Conservation (phyloP, 495 filamentous ascomycete species). For the Aspergillus haitiensis region DNA sequence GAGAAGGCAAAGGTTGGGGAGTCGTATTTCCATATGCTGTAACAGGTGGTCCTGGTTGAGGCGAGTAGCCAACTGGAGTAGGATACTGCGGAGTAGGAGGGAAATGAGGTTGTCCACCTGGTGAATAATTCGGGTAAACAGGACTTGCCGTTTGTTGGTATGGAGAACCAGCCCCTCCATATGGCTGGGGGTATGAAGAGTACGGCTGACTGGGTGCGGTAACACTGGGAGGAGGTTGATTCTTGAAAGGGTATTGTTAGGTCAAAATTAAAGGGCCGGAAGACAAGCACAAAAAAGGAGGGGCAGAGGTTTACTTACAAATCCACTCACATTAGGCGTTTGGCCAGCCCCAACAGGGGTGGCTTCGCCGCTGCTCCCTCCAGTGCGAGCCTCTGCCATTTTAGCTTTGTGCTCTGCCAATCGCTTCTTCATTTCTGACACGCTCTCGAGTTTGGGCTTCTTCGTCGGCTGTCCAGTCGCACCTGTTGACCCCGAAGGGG, state of each 20-base stretch:
- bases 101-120: conserved; percentile 34
- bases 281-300: neutral
- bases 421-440: conserved; percentile 78
- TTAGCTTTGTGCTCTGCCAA: conserved; percentile 77
- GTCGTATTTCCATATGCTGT: conserved; percentile 34
- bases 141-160: conserved; percentile 47
- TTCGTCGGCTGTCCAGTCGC: conserved; percentile 60
- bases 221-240: conserved; percentile 31
- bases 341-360: conserved; percentile 58
- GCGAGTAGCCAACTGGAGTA: conserved; percentile 42
- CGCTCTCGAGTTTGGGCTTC: conserved; percentile 75
- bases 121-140: conserved; percentile 41
- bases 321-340: conserved; percentile 54
- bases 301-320: conserved; percentile 44
- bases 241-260: conserved; percentile 26
- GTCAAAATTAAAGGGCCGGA: conserved; percentile 5
- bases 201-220: conserved; percentile 30
- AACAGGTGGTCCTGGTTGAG: conserved; percentile 34
- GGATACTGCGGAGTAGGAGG: conserved; percentile 37
- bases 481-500: conserved; percentile 58
- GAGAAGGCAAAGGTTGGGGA: conserved; percentile 34
- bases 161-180: conserved; percentile 38
- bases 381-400: conserved; percentile 57
- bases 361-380: conserved; percentile 59
- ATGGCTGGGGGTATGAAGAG: conserved; percentile 42